Conservation (phyloP, 2,329 filamentous ascomycete genomes). For the Trichophyton rubrum region DNA sequence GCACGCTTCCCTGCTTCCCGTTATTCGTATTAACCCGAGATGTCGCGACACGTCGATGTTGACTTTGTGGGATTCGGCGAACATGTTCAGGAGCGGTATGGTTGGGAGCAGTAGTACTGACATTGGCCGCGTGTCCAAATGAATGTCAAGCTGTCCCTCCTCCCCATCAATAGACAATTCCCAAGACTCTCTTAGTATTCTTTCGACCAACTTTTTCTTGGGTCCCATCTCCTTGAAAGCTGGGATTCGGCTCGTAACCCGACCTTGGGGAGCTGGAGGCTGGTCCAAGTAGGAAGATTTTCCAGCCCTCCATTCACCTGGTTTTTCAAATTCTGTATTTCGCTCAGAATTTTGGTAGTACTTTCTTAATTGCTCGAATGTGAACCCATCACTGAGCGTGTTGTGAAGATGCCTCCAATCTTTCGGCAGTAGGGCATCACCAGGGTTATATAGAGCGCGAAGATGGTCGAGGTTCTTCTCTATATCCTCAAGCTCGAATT, state of each 20-base stretch:
- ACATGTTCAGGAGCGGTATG: conserved; percentile 26
- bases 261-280: conserved; percentile 9
- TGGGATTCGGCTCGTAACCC: conserved; percentile 15
- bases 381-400: conserved; percentile 25
- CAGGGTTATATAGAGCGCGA: conserved; percentile 15
- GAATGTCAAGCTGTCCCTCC: conserved; percentile 27
- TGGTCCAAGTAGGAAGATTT: conserved; percentile 21
- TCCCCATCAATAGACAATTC: conserved; percentile 23
- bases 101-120: conserved; percentile 23
- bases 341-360: conserved; percentile 15
- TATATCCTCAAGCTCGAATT: conserved; percentile 11
- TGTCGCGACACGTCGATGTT: conserved; percentile 27
- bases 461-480: conserved; percentile 20
- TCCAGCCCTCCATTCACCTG: conserved; percentile 22
- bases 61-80: conserved; percentile 24
- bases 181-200: conserved; percentile 30
- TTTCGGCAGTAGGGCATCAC: conserved; percentile 17
- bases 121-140: conserved; percentile 19
- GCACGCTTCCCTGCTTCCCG: conserved; percentile 22
- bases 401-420: conserved; percentile 23
- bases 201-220: conserved; percentile 25
- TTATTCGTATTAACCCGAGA: conserved; percentile 26
- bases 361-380: conserved; percentile 20
- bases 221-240: conserved; percentile 17
- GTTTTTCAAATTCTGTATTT: not conserved